Percentiles rank a stretch among this genome's conserved stretches.
Conservation (phyloP, 2,329 filamentous ascomycete species). For the Dactylellina sp. region DNA sequence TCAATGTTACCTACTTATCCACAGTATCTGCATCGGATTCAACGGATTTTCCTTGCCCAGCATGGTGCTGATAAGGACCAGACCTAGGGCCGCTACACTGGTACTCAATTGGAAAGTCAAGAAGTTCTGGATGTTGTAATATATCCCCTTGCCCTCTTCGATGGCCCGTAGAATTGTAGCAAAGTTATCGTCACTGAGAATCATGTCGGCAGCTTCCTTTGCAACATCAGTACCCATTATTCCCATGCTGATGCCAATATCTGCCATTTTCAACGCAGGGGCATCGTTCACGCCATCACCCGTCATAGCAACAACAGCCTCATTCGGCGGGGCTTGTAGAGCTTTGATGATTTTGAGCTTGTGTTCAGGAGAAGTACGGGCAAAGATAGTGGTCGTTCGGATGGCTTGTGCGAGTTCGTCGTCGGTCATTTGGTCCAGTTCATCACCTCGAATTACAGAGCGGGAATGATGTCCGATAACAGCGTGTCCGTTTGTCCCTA, state of each 20-base stretch:
- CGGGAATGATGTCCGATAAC: conserved; percentile 66
- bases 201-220: conserved; percentile 96
- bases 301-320: conserved; percentile 91
- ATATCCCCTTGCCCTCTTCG: conserved; percentile 98
- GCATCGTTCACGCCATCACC: conserved; percentile 98
- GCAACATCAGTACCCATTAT: conserved; percentile 94
- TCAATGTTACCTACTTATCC: conserved; percentile 82
- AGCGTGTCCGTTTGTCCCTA: conserved; percentile 60
- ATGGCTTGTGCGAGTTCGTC: conserved; percentile 86
- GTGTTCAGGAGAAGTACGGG: conserved; percentile 94
- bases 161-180: conserved; percentile 93
- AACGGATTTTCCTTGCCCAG: conserved; percentile 94
- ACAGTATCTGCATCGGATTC: conserved; percentile 99
- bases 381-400: conserved; percentile 90
- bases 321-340: conserved; percentile 86
- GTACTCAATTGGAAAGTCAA: conserved; percentile 98
- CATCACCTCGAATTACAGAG: conserved; percentile 84
- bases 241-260: conserved; percentile 98
- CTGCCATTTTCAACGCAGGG: conserved; percentile 93
- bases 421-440: conserved; percentile 92
- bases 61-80: conserved; percentile 92
- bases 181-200: conserved; percentile 88
- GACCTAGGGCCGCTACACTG: conserved; percentile 88
- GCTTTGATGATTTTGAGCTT: conserved; percentile 97
- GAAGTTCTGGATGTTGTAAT: conserved; percentile 99